Evolutionary conservation across 2,329 filamentous ascomycete genomes (phyloP), one percentile per base, ranked within the genome.

Genomic region (Aspergillus luchuensis): DNA sequence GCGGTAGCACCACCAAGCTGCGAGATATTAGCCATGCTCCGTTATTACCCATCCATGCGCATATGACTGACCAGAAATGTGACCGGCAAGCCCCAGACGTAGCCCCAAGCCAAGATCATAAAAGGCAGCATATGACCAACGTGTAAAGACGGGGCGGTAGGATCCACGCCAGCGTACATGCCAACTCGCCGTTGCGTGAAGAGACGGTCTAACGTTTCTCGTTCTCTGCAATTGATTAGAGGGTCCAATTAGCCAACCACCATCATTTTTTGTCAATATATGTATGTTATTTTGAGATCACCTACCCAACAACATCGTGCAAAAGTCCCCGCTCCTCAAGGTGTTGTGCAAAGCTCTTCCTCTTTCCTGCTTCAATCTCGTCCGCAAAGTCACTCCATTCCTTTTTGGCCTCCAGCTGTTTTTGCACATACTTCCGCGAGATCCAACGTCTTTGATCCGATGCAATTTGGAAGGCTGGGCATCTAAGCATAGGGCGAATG

Each of bases 91-190:
- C 80, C 80, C 72, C 80, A 79, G 5, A 81, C 76, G 61, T 81
- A 82, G 48, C 76, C 76, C 80, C 80, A 82, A 4, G 76, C 79
- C 55, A 82, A 56, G 4, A 81, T 76, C 80, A 83, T 83, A 52
- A 83, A 78, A 2, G 81, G 81, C 11, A 83, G 61, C 75, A 83
- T 79, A 67, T 83, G 81, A 13, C 81, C 81, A 58, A 83, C 71
- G 67, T 83, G 81, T 67, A 82, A 68, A 41, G 80, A 82, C 1
- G 80, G 78, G 10, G 78, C 81, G 4, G 81, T 83, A 41, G 81
- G 81, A 61, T 83, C 81, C 21, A 83, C 72, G 59, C 81, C 81
- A 25, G 74, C 77, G 63, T 83, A 83, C 25, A 80, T 71, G 11
- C 81, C 81, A 17, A 77, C 72, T 60, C 80, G 70, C 61, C 79